Evolutionary conservation across 1,284 basidiomycete genomes (phyloP).

Genomic region (Ustilago sp.): DNA sequence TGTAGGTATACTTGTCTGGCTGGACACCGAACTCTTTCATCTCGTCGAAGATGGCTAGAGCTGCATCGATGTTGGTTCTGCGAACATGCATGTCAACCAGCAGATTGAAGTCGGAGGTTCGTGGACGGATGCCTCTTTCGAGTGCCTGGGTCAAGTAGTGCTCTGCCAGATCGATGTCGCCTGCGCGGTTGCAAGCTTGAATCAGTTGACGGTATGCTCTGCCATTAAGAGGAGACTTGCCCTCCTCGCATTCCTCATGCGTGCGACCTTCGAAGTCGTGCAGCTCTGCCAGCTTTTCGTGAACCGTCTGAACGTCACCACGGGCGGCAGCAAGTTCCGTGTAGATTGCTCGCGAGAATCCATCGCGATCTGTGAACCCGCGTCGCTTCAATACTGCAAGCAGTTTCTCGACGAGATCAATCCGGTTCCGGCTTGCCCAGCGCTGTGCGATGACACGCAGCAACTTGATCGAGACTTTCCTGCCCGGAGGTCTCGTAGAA

Average conservation of each 20-base stretch:
- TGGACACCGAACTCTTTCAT: constrained; percentile 74
- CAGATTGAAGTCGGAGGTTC: constrained; percentile 32
- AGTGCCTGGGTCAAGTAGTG: constrained; percentile 24
- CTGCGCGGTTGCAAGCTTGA: constrained; percentile 27
- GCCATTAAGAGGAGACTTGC: constrained; percentile 22
- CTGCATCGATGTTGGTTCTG: constrained; percentile 65
- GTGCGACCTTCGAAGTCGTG: constrained; percentile 33
- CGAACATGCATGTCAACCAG: constrained; percentile 45
- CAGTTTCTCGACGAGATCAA: constrained; percentile 11
- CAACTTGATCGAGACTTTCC: constrained; percentile 1
- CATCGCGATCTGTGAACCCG: background rate
- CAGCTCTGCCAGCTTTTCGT: constrained; percentile 14
- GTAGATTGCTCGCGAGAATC: constrained; percentile 4
- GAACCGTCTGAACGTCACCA: constrained; percentile 35
- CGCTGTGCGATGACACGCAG: constrained; percentile 16
- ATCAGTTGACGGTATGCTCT: constrained; percentile 28
- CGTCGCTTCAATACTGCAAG: constrained; percentile 16
- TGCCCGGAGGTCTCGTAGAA: background rate
- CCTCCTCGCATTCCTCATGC: constrained; percentile 1
- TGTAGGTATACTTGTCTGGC: constrained; percentile 74
- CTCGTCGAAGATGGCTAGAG: constrained; percentile 76
- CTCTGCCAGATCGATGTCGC: constrained; percentile 43
- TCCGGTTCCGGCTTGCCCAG: constrained; percentile 37
- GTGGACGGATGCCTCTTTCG: constrained; percentile 21
- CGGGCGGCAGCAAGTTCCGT: constrained; percentile 27